Base-by-base conservation (phyloP, 1,139 yeast species). In the Candida pseudocylindracea region DNA sequence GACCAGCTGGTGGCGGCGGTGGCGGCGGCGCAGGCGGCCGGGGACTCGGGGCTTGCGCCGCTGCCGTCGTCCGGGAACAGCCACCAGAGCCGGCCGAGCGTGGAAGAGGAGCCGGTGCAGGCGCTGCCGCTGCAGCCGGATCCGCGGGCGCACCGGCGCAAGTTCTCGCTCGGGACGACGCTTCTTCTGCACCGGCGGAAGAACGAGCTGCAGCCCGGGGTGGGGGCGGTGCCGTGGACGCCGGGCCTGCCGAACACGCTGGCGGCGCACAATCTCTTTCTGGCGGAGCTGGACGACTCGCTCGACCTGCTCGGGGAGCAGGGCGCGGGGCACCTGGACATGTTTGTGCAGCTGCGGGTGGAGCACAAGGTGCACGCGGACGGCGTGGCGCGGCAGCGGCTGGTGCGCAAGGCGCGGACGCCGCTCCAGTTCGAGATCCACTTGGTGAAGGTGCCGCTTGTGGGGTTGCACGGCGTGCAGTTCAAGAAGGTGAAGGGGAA, bases 401-500 rank as follows among this genome's bases (percentile, higher is more conserved):
- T 15, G 20, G 20, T 15, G 20, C 20, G 20, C 20, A 15, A 15
- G 20, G 29, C 28, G 32, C 44, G 37, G 31, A 44, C 50, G 20
- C 91, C 92, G 24, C 61, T 88, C 45, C 74, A 76, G 45, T 88
- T 88, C 51, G 96, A 88, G 48, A 79, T 88, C 39, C 85, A 79
- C 51, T 73, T 88, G 41, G 96, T 85, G 32, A 81, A 81, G 49
- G 93, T 88, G 34, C 93, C 95, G 31, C 61, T 88, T 41, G 78
- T 85, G 36, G 83, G 92, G 10, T 60, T 88, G 39, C 83, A 79
- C 41, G 98, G 96, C 50, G 88, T 88, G 34, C 95, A 85, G 51
- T 83, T 88, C 57, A 88, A 85, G 60, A 85, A 85, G 50, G 64
- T 85, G 31, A 65, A 79, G 37, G 98, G 98, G 44, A 83, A 88